A percentile compares a stretch with the other conserved stretches of the same genome.
These are phyloP conservation scores for Amoebophrya sp. DNA, from an alignment of 169 alveolate species.

Conservation along the genomic window DNA sequence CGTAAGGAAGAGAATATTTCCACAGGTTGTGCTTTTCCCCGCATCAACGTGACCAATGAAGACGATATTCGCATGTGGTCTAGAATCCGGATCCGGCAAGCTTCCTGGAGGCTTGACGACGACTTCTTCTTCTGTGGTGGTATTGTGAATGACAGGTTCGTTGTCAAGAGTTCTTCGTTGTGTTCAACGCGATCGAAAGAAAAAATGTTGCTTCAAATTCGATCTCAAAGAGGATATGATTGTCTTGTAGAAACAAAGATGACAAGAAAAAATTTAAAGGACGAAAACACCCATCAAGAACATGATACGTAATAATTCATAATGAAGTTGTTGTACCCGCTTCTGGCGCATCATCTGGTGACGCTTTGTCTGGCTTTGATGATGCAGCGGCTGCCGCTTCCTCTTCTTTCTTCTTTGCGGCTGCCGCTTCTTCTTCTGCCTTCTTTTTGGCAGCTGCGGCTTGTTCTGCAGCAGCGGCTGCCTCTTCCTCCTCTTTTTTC, in stretches of 20 bases:
- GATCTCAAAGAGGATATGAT: no score
- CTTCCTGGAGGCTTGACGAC: slow-evolving; percentile 34
- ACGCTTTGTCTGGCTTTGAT: background rate
- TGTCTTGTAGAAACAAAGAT: no score
- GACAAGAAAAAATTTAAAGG: no score
- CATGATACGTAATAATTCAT: no score
- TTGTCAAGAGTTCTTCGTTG: no score
- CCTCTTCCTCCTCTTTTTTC: no score
- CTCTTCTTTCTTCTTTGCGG: background rate
- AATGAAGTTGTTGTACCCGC: no score
- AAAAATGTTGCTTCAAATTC: no score
- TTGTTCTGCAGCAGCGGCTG: no score
- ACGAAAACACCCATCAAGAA: no score
- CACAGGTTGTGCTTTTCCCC: slow-evolving; percentile 99
- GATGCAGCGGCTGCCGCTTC: background rate
- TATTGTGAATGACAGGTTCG: no score
- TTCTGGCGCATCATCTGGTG: background rate
- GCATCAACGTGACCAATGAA: slow-evolving; percentile 99
- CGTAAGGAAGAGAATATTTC: slow-evolving; percentile 75
- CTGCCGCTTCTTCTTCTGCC: background rate
- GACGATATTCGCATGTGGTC: slow-evolving; percentile 88
- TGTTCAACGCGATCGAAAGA: no score
- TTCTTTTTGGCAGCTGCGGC: background rate
- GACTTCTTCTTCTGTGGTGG: slow-evolving; percentile 11
- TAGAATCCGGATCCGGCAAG: slow-evolving; percentile 58